Evolutionary conservation across 352 stramenopile genomes (phyloP).

Genomic region (Phytophthora hybrid): DNA sequence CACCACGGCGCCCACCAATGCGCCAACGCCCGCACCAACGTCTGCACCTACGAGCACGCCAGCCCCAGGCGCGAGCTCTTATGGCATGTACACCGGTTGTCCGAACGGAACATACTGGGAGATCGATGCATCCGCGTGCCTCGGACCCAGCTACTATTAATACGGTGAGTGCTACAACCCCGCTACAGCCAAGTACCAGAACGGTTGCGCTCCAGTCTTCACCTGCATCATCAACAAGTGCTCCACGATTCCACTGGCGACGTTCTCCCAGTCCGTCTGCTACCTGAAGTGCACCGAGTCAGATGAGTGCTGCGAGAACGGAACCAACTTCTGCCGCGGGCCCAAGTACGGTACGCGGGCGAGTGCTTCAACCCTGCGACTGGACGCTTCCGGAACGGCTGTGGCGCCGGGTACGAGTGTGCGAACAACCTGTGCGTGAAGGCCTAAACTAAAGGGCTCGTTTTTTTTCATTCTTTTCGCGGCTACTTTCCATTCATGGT

Average conservation of each 20-base stretch:
- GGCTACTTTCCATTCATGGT: too few species aligned
- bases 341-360: too few species aligned
- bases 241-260: conserved; percentile 26
- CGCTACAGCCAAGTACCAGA: conserved; percentile 32
- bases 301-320: conserved; percentile 44
- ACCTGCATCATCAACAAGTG: conserved; percentile 45
- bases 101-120: conserved; percentile 35
- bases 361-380: too few species aligned
- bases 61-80: neutral
- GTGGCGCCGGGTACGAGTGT: conserved; percentile 34
- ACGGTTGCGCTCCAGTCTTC: conserved; percentile 42
- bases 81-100: conserved; percentile 27
- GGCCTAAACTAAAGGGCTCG: too few species aligned
- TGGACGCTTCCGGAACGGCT: too few species aligned
- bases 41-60: neutral
- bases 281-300: conserved; percentile 35
- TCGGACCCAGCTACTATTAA: conserved; percentile 19
- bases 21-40: neutral
- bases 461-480: too few species aligned
- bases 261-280: conserved; percentile 30
- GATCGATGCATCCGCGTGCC: conserved; percentile 30
- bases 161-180: conserved; percentile 49
- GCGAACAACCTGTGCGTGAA: too few species aligned
- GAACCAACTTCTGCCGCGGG: too few species aligned
- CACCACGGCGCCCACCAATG: neutral